A percentile compares a stretch with the other conserved stretches of the same genome.
Evolutionary conservation across 2,329 filamentous ascomycete genomes (phyloP).

Genomic region (Fusarium tuaranense): DNA sequence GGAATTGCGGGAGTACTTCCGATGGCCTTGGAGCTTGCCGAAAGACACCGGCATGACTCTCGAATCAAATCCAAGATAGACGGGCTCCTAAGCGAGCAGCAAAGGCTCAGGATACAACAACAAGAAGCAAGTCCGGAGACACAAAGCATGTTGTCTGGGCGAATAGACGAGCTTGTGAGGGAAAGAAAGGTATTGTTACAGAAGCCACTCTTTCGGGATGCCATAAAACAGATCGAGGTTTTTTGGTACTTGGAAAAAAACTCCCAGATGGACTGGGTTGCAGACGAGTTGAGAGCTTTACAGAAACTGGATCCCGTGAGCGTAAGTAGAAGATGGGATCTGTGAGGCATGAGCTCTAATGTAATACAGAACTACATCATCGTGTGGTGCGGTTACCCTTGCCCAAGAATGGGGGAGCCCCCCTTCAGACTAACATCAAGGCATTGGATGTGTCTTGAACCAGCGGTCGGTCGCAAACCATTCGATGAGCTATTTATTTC

Average conservation of each 20-base stretch:
- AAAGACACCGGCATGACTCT: conserved; percentile 6
- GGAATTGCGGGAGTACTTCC: conserved; percentile 9
- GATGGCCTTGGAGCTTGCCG: background rate
- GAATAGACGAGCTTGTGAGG: background rate
- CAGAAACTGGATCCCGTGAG: conserved; percentile 4
- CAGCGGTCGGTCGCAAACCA: background rate
- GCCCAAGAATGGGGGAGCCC: background rate
- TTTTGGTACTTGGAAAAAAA: conserved; percentile 18
- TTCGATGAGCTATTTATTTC: conserved; percentile 8
- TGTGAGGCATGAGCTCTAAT: background rate
- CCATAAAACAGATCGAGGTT: conserved; percentile 3
- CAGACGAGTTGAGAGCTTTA: background rate
- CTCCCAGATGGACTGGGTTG: conserved; percentile 10
- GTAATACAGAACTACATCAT: conserved; percentile 5
- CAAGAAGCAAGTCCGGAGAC: background rate
- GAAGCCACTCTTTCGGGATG: conserved; percentile 9
- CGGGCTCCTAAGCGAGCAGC: background rate
- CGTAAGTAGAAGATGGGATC: background rate
- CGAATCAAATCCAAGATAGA: background rate
- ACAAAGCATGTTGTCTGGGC: background rate
- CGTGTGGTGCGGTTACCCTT: conserved; percentile 17
- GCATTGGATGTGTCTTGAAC: conserved; percentile 16
- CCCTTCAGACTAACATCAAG: background rate
- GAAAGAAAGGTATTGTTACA: background rate
- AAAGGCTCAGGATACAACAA: background rate